These are phyloP conservation scores for Malassezia arunalokei DNA, from an alignment of 1,284 basidiomycete species.

Conservation along the genomic window DNA sequence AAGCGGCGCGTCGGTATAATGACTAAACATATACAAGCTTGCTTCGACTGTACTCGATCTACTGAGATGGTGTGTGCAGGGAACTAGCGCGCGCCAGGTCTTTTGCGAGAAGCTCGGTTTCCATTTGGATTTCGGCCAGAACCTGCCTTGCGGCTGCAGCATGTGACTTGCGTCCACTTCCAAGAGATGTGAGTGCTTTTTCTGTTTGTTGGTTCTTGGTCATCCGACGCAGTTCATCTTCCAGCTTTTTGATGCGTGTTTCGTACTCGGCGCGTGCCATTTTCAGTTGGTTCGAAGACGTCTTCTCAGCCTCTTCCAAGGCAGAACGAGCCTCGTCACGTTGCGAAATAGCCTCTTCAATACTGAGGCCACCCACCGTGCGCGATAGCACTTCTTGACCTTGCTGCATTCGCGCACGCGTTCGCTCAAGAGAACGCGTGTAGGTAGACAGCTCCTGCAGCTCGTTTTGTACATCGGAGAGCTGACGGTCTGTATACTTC, in stretches of 20 bases:
- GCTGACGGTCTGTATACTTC: conserved; percentile 81
- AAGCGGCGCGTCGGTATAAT: background rate
- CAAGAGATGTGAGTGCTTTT: conserved; percentile 47
- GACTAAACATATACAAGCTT: background rate
- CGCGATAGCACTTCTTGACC: conserved; percentile 75
- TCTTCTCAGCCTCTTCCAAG: conserved; percentile 55
- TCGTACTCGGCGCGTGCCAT: conserved; percentile 61
- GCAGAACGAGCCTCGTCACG: conserved; percentile 49
- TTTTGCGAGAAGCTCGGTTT: conserved; percentile 39
- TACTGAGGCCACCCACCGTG: conserved; percentile 46
- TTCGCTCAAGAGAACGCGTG: conserved; percentile 71
- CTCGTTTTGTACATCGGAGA: conserved; percentile 66
- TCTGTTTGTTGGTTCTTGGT: conserved; percentile 48
- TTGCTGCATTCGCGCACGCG: conserved; percentile 60
- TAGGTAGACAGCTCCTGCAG: conserved; percentile 62
- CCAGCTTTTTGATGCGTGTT: conserved; percentile 56
- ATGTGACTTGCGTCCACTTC: conserved; percentile 49
- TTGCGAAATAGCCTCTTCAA: conserved; percentile 29
- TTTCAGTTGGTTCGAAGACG: conserved; percentile 59
- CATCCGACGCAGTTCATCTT: conserved; percentile 52
- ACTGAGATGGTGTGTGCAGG: conserved; percentile 19
- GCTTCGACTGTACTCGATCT: background rate
- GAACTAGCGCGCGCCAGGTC: conserved; percentile 38
- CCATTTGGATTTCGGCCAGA: conserved; percentile 56
- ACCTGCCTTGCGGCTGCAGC: conserved; percentile 54